Conservation (phyloP, 2,329 filamentous ascomycete species). For the Clonostachys rosea region DNA sequence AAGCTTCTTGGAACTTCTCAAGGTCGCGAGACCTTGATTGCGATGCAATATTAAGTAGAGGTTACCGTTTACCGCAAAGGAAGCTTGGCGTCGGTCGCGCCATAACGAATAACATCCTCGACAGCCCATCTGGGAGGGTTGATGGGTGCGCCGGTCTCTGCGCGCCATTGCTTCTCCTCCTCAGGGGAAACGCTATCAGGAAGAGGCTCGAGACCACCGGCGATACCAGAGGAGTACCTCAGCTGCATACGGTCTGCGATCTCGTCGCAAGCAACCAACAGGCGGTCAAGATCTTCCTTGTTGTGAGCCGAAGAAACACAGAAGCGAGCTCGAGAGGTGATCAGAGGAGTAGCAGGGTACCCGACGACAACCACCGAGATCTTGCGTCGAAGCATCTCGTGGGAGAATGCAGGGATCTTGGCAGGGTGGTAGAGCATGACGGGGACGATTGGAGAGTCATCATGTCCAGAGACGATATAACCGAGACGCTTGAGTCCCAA, state of each 20-base stretch:
- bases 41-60: too few species aligned
- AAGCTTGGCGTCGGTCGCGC: slow-evolving; percentile 71
- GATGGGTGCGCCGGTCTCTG: slow-evolving; percentile 62
- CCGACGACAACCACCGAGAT: slow-evolving; percentile 97
- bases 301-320: slow-evolving; percentile 95
- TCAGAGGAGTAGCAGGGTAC: slow-evolving; percentile 92
- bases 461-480: slow-evolving; percentile 94
- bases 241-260: slow-evolving; percentile 88
- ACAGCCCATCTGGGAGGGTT: slow-evolving; percentile 76
- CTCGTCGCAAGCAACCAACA: slow-evolving; percentile 86
- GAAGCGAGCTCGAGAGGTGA: slow-evolving; percentile 91
- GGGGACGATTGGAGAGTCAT: slow-evolving; percentile 96
- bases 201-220: slow-evolving; percentile 77
- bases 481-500: slow-evolving; percentile 94
- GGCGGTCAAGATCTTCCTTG: slow-evolving; percentile 92
- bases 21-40: too few species aligned
- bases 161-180: slow-evolving; percentile 65
- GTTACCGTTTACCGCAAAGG: slow-evolving; percentile 53
- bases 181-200: slow-evolving; percentile 66
- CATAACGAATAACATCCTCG: slow-evolving; percentile 73
- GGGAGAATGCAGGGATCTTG: slow-evolving; percentile 97
- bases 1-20: too few species aligned
- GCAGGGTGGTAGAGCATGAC: slow-evolving; percentile 95
- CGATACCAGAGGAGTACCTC: slow-evolving; percentile 95
- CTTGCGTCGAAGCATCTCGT: slow-evolving; percentile 97